Conservation (phyloP, 148 eudicot species). For the Cornus suecica region DNA sequence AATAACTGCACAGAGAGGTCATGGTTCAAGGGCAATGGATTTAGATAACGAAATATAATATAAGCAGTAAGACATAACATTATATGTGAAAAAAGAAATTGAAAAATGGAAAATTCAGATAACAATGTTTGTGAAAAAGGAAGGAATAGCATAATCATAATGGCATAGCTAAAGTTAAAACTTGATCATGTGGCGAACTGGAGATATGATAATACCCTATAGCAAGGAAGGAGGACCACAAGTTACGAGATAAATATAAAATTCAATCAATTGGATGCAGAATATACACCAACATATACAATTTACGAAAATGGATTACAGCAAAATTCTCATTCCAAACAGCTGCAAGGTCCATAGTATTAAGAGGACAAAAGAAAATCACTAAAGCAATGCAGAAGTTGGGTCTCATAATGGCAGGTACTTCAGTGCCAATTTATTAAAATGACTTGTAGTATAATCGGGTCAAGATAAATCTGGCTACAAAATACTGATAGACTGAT, state of each 20-base stretch:
- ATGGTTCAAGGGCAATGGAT: neutral
- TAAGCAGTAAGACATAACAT: neutral
- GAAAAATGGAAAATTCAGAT: no score
- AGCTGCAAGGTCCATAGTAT: neutral
- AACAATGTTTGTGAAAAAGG: neutral
- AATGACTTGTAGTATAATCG: neutral
- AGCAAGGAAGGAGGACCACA: neutral
- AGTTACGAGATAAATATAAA: neutral
- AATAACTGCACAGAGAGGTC: slow-evolving; percentile 49
- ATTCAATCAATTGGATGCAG: neutral
- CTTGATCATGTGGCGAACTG: neutral
- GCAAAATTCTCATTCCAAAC: neutral
- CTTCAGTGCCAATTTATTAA: neutral
- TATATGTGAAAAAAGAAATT: neutral
- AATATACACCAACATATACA: neutral
- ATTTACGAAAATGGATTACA: neutral
- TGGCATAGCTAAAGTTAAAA: neutral
- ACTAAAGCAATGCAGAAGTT: neutral
- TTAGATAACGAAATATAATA: neutral
- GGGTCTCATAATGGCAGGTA: neutral
- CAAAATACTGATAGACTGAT: no score
- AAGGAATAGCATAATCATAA: neutral
- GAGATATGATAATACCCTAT: neutral
- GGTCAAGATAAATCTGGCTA: neutral
- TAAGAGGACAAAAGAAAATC: neutral